phyloP scores from a whole-genome alignment of 2,329 filamentous ascomycete species.

The Exophiala sp. region DNA sequence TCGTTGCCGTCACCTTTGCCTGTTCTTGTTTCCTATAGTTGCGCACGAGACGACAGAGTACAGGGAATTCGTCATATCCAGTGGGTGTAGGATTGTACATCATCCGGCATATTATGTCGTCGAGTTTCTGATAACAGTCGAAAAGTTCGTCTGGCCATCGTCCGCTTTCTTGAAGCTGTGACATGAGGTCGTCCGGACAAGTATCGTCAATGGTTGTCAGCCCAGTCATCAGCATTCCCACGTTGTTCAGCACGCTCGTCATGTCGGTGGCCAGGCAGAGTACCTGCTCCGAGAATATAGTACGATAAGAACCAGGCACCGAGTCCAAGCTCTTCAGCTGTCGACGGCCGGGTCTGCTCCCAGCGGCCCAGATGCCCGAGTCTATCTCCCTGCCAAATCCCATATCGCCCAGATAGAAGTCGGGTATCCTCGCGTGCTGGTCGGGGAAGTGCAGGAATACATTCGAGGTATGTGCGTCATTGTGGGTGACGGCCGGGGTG shows the following conservation, averaged over 20 bases:
- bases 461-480: constrained; percentile 9
- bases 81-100: not conserved
- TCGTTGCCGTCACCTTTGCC: not conserved
- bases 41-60: not conserved
- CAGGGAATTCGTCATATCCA: not conserved
- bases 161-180: not conserved
- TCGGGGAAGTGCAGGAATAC: constrained; percentile 15
- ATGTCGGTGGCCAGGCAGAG: not conserved
- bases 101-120: not conserved
- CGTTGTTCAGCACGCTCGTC: not conserved
- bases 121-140: not conserved
- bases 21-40: not conserved
- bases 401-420: constrained; percentile 12
- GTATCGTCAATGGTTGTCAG: not conserved
- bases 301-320: not conserved
- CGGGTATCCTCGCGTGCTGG: constrained; percentile 4
- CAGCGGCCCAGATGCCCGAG: constrained; percentile 1
- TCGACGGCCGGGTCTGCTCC: not conserved
- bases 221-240: not conserved
- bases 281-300: not conserved
- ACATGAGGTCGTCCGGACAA: not conserved
- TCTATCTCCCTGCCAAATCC: not conserved
- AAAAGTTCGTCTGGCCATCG: not conserved
- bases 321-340: not conserved
- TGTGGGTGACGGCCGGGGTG: constrained; percentile 4